A percentile compares a stretch with the other conserved stretches of the same genome.
These are phyloP conservation scores for Osmozyma mogii DNA, from an alignment of 805 yeast species.

Conservation along the genomic window DNA sequence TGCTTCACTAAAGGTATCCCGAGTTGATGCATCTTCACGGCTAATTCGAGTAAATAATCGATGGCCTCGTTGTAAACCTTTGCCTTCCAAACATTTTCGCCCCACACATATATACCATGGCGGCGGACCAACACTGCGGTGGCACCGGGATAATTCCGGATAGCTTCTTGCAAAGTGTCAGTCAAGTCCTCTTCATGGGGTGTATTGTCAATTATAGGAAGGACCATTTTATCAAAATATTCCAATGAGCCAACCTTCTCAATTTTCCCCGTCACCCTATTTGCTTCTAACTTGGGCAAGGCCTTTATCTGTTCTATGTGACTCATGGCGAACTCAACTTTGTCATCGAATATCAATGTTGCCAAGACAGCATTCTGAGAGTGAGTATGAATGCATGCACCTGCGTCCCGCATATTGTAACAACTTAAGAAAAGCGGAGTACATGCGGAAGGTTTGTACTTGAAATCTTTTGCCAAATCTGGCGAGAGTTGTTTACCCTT, in stretches of 20 bases:
- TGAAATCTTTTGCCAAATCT: conserved; percentile 30
- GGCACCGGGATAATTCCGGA: conserved; percentile 63
- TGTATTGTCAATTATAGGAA: conserved; percentile 88
- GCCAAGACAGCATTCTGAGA: conserved; percentile 83
- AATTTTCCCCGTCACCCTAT: conserved; percentile 28
- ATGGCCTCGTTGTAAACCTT: conserved; percentile 89
- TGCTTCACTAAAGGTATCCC: conserved; percentile 47
- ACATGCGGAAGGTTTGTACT: conserved; percentile 85
- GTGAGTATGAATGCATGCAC: conserved; percentile 93
- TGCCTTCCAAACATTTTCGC: conserved; percentile 85
- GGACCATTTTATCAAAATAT: conserved; percentile 64
- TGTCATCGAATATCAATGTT: conserved; percentile 54
- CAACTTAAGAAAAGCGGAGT: conserved; percentile 81
- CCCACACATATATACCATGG: conserved; percentile 98
- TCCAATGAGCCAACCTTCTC: conserved; percentile 61
- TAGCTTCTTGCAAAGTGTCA: conserved; percentile 54
- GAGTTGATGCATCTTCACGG: conserved; percentile 68
- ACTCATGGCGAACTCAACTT: conserved; percentile 63
- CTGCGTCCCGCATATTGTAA: conserved; percentile 61
- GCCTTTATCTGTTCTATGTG: conserved; percentile 93
- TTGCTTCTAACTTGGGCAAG: conserved; percentile 46
- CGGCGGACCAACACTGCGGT: conserved; percentile 86
- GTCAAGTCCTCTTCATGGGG: conserved; percentile 83
- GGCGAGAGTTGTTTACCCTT: conserved; percentile 12
- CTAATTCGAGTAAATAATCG: conserved; percentile 80